These are phyloP conservation scores for Golubevia sp. DNA, from an alignment of 1,284 basidiomycete genomes.

Conservation along the genomic window DNA sequence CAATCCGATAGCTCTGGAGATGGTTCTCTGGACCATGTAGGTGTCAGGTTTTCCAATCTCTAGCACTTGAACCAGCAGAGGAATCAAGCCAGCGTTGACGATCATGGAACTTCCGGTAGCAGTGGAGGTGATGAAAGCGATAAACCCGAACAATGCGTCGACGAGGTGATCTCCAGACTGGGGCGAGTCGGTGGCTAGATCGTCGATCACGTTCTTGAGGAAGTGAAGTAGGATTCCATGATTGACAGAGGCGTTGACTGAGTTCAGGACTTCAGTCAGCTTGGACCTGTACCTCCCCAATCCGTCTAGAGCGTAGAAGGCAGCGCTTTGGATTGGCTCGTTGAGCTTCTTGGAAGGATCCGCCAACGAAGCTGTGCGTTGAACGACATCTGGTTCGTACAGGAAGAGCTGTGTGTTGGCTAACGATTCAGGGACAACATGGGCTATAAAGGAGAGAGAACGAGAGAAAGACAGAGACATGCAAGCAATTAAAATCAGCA, in stretches of 20 bases:
- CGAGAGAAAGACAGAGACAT: not conserved
- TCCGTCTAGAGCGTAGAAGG: constrained; percentile 85
- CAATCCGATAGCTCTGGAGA: constrained; percentile 74
- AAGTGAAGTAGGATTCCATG: constrained; percentile 91
- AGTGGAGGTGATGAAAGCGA: constrained; percentile 84
- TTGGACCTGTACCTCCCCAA: constrained; percentile 82
- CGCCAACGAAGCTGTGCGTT: constrained; percentile 36
- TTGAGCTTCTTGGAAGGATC: constrained; percentile 25
- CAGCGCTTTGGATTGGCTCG: constrained; percentile 70
- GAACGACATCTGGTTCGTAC: constrained; percentile 76
- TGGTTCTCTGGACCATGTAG: constrained; percentile 53
- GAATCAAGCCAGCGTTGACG: constrained; percentile 93
- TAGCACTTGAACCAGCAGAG: constrained; percentile 68
- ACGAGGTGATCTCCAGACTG: constrained; percentile 26
- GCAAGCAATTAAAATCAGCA: not conserved
- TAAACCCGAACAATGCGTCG: constrained; percentile 73
- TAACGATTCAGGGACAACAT: constrained; percentile 68
- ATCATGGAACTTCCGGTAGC: constrained; percentile 86
- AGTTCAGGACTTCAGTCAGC: constrained; percentile 82
- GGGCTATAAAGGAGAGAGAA: constrained; percentile 11
- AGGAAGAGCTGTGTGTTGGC: constrained; percentile 83
- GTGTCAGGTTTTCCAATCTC: constrained; percentile 21
- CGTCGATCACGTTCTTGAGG: constrained; percentile 76
- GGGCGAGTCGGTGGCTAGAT: constrained; percentile 64
- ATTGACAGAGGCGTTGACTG: constrained; percentile 92